These are phyloP conservation scores for Mitragyna speciosa DNA, from an alignment of 257 asterid species.

Conservation along the genomic window DNA sequence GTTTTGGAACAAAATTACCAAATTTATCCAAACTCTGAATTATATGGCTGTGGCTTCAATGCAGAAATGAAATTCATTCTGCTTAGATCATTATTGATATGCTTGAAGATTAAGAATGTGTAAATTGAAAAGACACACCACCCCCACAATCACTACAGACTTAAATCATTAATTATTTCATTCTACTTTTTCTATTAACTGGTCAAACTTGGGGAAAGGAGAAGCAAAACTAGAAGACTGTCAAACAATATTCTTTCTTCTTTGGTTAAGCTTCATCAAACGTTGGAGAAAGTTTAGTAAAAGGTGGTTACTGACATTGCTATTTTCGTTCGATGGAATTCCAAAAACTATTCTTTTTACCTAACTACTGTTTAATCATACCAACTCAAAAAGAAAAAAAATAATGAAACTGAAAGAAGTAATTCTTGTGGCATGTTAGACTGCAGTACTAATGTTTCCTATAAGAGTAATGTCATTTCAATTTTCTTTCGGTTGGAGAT, in stretches of 20 bases:
- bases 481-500: neutral
- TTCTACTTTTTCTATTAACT: neutral
- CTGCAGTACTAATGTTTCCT: neutral
- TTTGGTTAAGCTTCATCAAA: slow-evolving; percentile 7
- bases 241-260: neutral
- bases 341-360: slow-evolving; percentile 1
- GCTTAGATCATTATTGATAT: too few species aligned
- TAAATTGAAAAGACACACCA: neutral
- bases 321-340: neutral
- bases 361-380: neutral
- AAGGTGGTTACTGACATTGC: neutral
- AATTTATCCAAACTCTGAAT: too few species aligned
- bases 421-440: slow-evolving; percentile 1
- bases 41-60: neutral
- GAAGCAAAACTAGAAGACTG: neutral
- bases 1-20: too few species aligned
- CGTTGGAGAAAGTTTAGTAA: neutral
- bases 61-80: too few species aligned
- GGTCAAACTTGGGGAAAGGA: neutral
- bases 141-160: neutral
- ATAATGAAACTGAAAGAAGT: neutral
- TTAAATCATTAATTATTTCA: too few species aligned
- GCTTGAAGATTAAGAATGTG: neutral
- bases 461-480: neutral
- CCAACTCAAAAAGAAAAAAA: neutral